phyloP scores from a whole-genome alignment of 176 grass and related monocot species.

The Zea mays region Zm-B73-REFERENCE-NAM-5.0 NC_050099.1:176059501-176060000 shows the following conservation, averaged over 20 bases:
- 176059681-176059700: no score
- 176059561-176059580: background rate
- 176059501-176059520: background rate
- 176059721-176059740: background rate
- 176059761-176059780: slow-evolving; percentile 33
- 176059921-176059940: slow-evolving; percentile 50
- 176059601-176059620: background rate
- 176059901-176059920: slow-evolving; percentile 50
- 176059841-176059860: background rate
- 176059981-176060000: slow-evolving; percentile 37
- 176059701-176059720: background rate
- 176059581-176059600: background rate
- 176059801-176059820: no score
- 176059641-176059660: background rate
- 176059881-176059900: background rate
- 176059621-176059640: no score
- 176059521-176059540: background rate
- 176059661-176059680: background rate
- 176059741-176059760: slow-evolving; percentile 29
- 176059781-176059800: background rate
- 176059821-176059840: slow-evolving; percentile 20
- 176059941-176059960: slow-evolving; percentile 28
- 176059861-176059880: background rate
- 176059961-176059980: background rate
- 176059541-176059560: background rate